Conservation (phyloP, 1,284 basidiomycete species). For the Ustilago curta region DNA sequence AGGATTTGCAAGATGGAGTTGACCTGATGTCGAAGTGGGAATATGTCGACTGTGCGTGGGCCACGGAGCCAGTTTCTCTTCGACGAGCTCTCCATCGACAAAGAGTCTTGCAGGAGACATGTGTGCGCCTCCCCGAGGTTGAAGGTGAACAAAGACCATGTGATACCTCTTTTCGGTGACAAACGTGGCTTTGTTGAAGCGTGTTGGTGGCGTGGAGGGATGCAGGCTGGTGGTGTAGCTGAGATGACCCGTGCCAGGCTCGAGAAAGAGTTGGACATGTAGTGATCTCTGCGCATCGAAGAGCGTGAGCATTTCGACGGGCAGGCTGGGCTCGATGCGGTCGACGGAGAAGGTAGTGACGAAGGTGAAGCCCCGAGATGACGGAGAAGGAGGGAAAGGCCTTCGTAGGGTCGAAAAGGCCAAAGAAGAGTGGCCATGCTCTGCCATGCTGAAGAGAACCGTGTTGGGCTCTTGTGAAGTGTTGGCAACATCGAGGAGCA, state of each 20-base stretch:
- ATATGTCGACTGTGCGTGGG: constrained; percentile 17
- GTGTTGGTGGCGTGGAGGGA: constrained; percentile 17
- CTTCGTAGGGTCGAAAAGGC: constrained; percentile 52
- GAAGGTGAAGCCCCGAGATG: constrained; percentile 56
- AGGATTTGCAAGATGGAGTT: constrained; percentile 10
- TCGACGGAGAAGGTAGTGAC: constrained; percentile 50
- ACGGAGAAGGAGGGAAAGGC: constrained; percentile 52
- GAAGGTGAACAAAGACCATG: constrained; percentile 54
- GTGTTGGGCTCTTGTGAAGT: constrained; percentile 47
- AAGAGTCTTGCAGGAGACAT: constrained; percentile 54
- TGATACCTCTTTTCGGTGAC: constrained; percentile 40
- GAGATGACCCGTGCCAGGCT: constrained; percentile 48
- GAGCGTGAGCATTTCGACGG: constrained; percentile 55
- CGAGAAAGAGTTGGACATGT: constrained; percentile 47
- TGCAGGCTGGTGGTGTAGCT: constrained; percentile 36
- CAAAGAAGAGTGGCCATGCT: constrained; percentile 49
- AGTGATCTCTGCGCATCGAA: constrained; percentile 50
- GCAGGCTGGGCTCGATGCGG: constrained; percentile 44
- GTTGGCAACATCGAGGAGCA: constrained; percentile 46
- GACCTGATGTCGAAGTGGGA: constrained; percentile 14
- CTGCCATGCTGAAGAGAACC: constrained; percentile 43
- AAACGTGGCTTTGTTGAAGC: constrained; percentile 44
- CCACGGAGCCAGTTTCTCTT: constrained; percentile 53
- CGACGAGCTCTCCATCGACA: constrained; percentile 56
- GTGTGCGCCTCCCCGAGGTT: constrained; percentile 41